Base-by-base conservation (phyloP, 108 stramenopile genomes). In the Conticribra guillardii region DNA sequence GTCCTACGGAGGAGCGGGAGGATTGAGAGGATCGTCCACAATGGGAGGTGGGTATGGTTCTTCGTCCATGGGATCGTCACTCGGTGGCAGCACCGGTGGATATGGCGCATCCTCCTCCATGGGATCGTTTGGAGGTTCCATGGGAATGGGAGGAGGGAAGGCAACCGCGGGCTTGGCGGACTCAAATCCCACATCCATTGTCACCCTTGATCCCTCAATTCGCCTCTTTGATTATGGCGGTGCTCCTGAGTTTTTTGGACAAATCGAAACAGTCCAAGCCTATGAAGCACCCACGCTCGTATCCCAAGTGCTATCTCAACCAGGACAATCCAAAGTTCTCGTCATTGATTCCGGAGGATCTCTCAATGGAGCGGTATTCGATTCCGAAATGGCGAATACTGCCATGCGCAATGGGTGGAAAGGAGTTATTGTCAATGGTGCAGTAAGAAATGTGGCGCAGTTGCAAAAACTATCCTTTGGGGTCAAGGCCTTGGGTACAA, bases 371-470 rank as follows among this genome's bases (percentile, higher is more conserved):
- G 76, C 81, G n/a, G 30, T 73, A n/a, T 82, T 82, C 37, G 77
- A 79, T 52, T 57, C 57, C 4, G 63, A 50, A 19, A 76, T 70
- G 65, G 81, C 81, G 23, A 63, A 24, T 24, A 64, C 47, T 61
- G 81, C 81, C 1, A 56, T 54, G 47, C 50, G 73, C 1, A 79
- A 78, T 46, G 81, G 81, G 31, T 92, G 88, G 88, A 72, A 64
- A 27, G 91, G 91, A 3, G 66, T 92, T 8, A 74, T 92, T 2
- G 80, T 92, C 15, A 60, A 89, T 71, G 91, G 88, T 44, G 84
- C 72, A 34, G 83, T 92, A n/a, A 78, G 88, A 52, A 82, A 88
- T 82, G 79, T 83, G 19, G 76, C 62, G 18, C 76, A 74, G 22
- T 72, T 92, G 21, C 55, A 52, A 11, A 44, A 73, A 60, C 37